Evolutionary conservation across 192 early-diverging fungal species (phyloP), one percentile per base, ranked within the genome.

Genomic region (Entomortierella beljakovae): DNA sequence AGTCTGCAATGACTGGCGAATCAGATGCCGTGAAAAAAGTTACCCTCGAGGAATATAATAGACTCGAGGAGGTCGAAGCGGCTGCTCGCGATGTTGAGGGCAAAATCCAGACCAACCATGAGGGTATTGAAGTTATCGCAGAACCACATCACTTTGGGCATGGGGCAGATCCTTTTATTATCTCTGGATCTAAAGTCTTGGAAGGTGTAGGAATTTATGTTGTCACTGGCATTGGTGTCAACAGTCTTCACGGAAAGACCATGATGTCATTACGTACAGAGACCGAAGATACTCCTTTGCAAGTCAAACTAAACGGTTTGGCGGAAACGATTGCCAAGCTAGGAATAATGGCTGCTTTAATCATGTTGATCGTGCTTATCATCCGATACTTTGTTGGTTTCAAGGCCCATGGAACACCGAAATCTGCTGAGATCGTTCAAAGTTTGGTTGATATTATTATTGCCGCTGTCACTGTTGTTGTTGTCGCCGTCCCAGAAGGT

Each of bases 401-500:
- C 79, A 76, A 63, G 57, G 56, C 26, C 35, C 71, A 71, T 0
- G 80, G 67, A 3, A 64, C 49, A 23, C 88, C 88, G 31, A 57
- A 83, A 15, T 80, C 85, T 1, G 83, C 87, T 15, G 65, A 59
- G 2, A 85, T 93, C 26, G 88, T 92, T n/a, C 69, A 88, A 64
- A 85, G 82, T 62, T 76, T 95, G 58, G 89, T 92, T 66, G 81
- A 86, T 67, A 93, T 99, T 54, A 56, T 98, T 42, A 97, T 99
- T 80, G 89, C 94, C 5, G 92, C 95, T 20, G 90, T 99, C 29
- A 98, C 98, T 31, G 83, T 99, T 6, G 87, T 99, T 16, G 98
- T 99, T 20, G 97, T 99, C 10, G 98, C 98, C 28, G 94, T 99
- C 1, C 98, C 98, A 40, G 98, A 99, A 80, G 98, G 98, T 31